Base-by-base conservation (phyloP, 371 early-diverging fungal genomes). In the Zancudomyces culisetae region DNA sequence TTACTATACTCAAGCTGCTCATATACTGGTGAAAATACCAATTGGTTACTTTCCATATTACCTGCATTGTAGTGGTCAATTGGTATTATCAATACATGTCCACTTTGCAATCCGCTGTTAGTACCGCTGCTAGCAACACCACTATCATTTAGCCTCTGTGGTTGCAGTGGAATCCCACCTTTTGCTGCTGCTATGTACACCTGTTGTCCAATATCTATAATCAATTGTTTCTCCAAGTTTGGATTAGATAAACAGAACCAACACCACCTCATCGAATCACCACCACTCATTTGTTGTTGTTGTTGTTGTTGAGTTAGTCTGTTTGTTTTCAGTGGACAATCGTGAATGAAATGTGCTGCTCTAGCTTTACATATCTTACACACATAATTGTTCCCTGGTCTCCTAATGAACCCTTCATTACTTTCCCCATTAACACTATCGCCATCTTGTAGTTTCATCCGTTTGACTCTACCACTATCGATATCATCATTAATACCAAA, bases 181-280 rank as follows among this genome's bases (percentile, higher is more conserved):
- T 79, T 78, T 24, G 80, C 70, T 41, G 74, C 56, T 2, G 79
- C 67, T 15, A 79, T 52, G 48, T 80, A 80, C 6, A 60, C 61
- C 47, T 78, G 73, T 8, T 64, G 61, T 13, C 71, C 70, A 52
- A 80, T 69, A 2, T 60, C 54, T 2, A 70, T 70, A 47, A 80
- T 71, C 29, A 80, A 62, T 29, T 79, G 77, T 56, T 72, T 72
- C 53, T 75, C 75, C 27, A 80, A 63, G n/a, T 68, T 63, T 19
- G 78, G 77, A 49, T 77, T 77, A 1, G 76, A 64, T 43, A 79
- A 59, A 49, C 81, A 80, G 59, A 80, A 80, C 81, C 81, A 80
- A 62, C 81, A 80, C 35, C 57, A 59, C 23, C 51, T 13, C 2
- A 42, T 48, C 27, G 51, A 26, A 4, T 66, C 55, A 10, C 45